Conservation (phyloP, 768 basidiomycete genomes). For the Plicaturopsis crispa region DNA sequence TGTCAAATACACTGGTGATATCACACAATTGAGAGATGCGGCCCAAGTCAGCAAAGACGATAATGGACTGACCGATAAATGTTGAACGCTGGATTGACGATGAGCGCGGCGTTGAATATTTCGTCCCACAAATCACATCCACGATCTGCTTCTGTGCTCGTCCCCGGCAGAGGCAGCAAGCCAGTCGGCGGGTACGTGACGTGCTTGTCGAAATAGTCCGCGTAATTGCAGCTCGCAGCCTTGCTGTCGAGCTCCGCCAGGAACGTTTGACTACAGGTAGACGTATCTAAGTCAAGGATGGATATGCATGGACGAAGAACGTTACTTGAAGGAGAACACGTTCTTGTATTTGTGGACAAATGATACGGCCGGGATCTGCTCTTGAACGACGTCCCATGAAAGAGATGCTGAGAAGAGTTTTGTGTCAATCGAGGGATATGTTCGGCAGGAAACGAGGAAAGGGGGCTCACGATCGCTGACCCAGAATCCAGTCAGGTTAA, state of each 20-base stretch:
- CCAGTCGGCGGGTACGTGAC: conserved; percentile 66
- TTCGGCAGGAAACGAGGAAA: not conserved
- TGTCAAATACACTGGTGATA: too few species aligned
- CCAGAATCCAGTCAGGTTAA: conserved; percentile 66
- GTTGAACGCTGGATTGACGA: conserved; percentile 69
- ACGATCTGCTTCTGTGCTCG: conserved; percentile 31
- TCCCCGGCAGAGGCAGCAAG: conserved; percentile 58
- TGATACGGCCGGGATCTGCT: conserved; percentile 62
- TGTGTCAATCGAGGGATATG: not conserved
- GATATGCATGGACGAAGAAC: conserved; percentile 10
- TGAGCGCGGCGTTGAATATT: conserved; percentile 54
- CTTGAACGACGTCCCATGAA: conserved; percentile 57
- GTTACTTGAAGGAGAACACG: conserved; percentile 69
- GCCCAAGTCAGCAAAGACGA: too few species aligned
- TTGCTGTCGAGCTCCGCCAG: conserved; percentile 47
- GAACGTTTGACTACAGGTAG: conserved; percentile 46
- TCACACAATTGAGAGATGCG: too few species aligned
- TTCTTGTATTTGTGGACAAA: conserved; percentile 69
- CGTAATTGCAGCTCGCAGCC: conserved; percentile 52
- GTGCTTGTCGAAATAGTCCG: conserved; percentile 51
- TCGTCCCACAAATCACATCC: conserved; percentile 65
- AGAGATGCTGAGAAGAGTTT: conserved; percentile 34
- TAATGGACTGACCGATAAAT: conserved; percentile 74
- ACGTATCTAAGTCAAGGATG: conserved; percentile 1
- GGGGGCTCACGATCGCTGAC: conserved; percentile 54